Evolutionary conservation across 371 early-diverging fungal genomes (phyloP).

Genomic region (Smittium culicis): DNA sequence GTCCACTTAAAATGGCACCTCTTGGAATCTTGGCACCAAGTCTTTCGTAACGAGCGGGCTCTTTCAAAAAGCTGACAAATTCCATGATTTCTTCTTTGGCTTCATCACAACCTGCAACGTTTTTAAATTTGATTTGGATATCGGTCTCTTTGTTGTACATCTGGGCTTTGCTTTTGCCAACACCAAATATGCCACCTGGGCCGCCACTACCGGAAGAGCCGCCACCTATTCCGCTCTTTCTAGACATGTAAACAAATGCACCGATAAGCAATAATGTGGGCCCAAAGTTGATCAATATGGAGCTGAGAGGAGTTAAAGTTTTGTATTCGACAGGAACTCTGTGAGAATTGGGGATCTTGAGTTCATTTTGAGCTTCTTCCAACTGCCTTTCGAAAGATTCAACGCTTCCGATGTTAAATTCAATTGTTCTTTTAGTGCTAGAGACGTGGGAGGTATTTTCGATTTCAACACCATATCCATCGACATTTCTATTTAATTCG

Average conservation of each 20-base stretch:
- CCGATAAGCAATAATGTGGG: conserved; percentile 86
- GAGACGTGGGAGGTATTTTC: not conserved
- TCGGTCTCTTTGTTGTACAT: conserved; percentile 93
- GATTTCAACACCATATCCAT: conserved; percentile 8
- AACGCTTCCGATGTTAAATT: conserved; percentile 88
- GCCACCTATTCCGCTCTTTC: conserved; percentile 55
- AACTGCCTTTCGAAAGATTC: conserved; percentile 86
- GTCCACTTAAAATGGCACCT: conserved; percentile 97
- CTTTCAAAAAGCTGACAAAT: conserved; percentile 98
- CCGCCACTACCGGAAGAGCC: conserved; percentile 37
- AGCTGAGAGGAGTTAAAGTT: conserved; percentile 52
- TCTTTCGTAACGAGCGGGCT: conserved; percentile 89
- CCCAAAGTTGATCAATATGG: conserved; percentile 69
- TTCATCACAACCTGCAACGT: conserved; percentile 99
- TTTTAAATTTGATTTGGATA: conserved; percentile 92
- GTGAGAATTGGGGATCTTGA: conserved; percentile 75
- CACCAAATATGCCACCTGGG: conserved; percentile 79
- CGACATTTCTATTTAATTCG: not conserved
- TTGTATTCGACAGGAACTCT: conserved; percentile 80
- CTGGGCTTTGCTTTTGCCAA: conserved; percentile 91
- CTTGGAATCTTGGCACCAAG: conserved; percentile 99
- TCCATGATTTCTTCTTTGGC: conserved; percentile 99
- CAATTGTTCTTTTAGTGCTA: conserved; percentile 15
- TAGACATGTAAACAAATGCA: conserved; percentile 68
- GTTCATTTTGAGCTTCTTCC: conserved; percentile 78